Evolutionary conservation across 495 filamentous ascomycete genomes (phyloP), one percentile per base, ranked within the genome.

Genomic region (Pseudevernia furfuracea): DNA sequence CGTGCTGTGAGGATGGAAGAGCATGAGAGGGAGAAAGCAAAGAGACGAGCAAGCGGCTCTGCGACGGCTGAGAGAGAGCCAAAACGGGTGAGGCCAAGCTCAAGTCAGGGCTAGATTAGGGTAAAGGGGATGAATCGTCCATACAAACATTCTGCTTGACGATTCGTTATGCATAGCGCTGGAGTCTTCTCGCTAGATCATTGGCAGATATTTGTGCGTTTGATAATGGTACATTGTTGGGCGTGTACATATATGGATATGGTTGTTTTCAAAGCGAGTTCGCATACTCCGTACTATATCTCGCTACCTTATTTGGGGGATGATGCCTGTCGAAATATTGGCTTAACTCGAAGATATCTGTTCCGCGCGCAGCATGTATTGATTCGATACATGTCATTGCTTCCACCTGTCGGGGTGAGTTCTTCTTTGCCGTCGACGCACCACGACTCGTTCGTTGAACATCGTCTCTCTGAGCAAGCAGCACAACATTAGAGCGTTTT

Each of bases 1-100:
- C 84, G 87, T 19, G 79, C 75, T 2, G 66, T 63, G 39, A 68
- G 71, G 21, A 53, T 69, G 30, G 71, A 71, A 48, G 80, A 82
- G 59, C 75, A 82, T 48, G 77, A 84, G 59, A 78, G 75, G 66
- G 80, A 82, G 67, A 85, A 76, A 69, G 79, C 74, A 75, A 85
- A 74, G 76, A 71, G 38, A 74, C 76, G 62, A 75, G 74, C 58
- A 69, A 73, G 66, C 30, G 68, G 62, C n/a, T 63, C 60, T 32
- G 55, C 60, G 25, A 63, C 63, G 17, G 38, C 59, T 30, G 70
- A 71, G 48, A 56, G 69, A 25, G 69, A 71, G 32, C 28, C 62
- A 17, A 71, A 71, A 49, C 38, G 68, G 53, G 23, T 49, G 30
- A 59, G 70, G 30, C 62, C 68, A 19, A 64, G 60, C 48, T 70